Conservation (phyloP, 495 filamentous ascomycete genomes). For the Apodospora peruviana region DNA sequence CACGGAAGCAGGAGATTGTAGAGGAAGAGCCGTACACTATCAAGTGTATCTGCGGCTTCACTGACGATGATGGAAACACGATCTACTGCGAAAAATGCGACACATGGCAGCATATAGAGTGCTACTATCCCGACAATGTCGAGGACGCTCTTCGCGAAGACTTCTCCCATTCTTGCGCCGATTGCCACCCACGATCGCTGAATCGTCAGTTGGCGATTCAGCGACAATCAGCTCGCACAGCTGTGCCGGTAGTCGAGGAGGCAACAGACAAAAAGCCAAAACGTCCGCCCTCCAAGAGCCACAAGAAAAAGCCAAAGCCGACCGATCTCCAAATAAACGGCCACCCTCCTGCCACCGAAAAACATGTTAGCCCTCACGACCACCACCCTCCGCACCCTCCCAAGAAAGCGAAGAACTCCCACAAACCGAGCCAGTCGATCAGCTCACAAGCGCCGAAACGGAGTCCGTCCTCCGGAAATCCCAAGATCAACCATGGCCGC, state of each 20-base stretch:
- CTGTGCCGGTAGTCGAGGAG: slow-evolving; percentile 45
- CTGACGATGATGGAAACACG: slow-evolving; percentile 94
- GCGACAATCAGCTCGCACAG: slow-evolving; percentile 40
- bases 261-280: slow-evolving; percentile 58
- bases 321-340: slow-evolving; percentile 48
- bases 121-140: slow-evolving; percentile 72
- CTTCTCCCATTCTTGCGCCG: slow-evolving; percentile 73
- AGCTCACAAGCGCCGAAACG: slow-evolving; percentile 53
- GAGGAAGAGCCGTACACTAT: slow-evolving; percentile 94
- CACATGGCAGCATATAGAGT: slow-evolving; percentile 97
- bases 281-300: slow-evolving; percentile 61
- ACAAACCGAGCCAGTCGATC: slow-evolving; percentile 66
- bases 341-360: slow-evolving; percentile 27
- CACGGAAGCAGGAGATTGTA: slow-evolving; percentile 46
- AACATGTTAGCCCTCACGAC: slow-evolving; percentile 32
- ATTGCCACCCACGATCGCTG: slow-evolving; percentile 71
- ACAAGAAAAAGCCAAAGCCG: slow-evolving; percentile 66
- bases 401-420: slow-evolving; percentile 73
- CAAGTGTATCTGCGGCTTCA: slow-evolving; percentile 90
- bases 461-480: slow-evolving; percentile 43
- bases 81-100: slow-evolving; percentile 94
- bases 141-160: slow-evolving; percentile 64
- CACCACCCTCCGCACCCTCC: slow-evolving; percentile 32
- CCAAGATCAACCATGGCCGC: slow-evolving; percentile 36
- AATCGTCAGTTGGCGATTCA: slow-evolving; percentile 68